Evolutionary conservation across 148 eudicot species (phyloP), one percentile per base, ranked within the genome.

Genomic region (Rhododendron kiyosumense): DNA sequence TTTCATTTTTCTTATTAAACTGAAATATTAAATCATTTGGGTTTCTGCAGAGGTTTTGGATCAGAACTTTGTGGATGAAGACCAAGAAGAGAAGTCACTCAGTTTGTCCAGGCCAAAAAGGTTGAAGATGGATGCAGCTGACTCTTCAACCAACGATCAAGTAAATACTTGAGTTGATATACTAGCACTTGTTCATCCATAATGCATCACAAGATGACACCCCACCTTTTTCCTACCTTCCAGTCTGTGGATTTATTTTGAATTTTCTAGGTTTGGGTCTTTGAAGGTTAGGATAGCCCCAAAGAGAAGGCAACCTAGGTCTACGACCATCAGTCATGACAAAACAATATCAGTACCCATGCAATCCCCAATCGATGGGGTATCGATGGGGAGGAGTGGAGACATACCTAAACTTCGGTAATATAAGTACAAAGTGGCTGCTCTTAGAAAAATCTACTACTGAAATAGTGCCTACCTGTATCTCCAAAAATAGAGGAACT

Each of bases 61-160:
- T 45, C 91, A 89, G 52, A 89, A 89, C 78, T 89, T 89, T 74
- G 61, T 63, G 79, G 89, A 89, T 73, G 91, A 83, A 52, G 83
- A 78, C 46, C 20, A 12, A 24, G 76, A 82, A 63, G 74, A 67
- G 36, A 78, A 59, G 22, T 46, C 83, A 51, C 80, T 49, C 80
- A 63, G 24, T 32, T 30, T 38, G 28, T 52, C 81, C 74, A 26
- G 8, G 43, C 41, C 59, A 20, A 89, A 89, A 89, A 83, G 85
- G 79, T 32, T 63, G 73, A 89, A 87, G 86, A 82, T 57, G 13
- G 81, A 75, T 41, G 81, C 43, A 69, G 81, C 24, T 26, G 79
- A 88, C 38, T 36, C 54, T 71, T 86, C 84, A 54, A 34, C 28
- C n/a, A 57, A 46, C 1, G 86, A 88, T 74, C 90, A 75, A 75